Evolutionary conservation across 2,329 filamentous ascomycete species (phyloP), one percentile per base, ranked within the genome.

Genomic region (Beauveria varroae): DNA sequence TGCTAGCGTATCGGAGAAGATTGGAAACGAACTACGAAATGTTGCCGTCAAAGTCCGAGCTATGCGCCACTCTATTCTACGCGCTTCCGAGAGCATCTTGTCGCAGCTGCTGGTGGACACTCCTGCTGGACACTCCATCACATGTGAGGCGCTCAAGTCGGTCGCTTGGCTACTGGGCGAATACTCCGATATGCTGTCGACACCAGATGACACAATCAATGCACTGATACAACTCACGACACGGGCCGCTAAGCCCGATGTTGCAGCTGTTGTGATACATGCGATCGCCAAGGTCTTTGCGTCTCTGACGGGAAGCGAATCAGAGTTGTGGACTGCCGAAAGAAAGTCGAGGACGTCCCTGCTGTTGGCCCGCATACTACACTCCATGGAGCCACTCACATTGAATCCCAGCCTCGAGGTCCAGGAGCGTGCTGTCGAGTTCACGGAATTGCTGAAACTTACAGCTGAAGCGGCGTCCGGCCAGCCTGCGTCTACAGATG

Each of bases 361-460:
- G 3, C 79, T 96, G 26, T 86, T 96, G 74, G 89, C 90, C 30
- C 86, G 92, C 2, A 86, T 97, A 7, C 84, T 96, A 22, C 85
- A 95, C 71, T 88, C 90, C 53, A 78, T 96, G 24, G 93, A 98
- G 68, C 84, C 87, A 1, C 75, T 98, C 18, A 86, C 87, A 0
- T 80, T 87, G 46, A 91, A 98, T 71, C 93, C 93, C 0, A 91
- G 87, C 68, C 80, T 99, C 1, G 95, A 99, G 71, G 92, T 99
- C 3, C 95, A 99, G 74, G 95, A 98, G 73, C 86, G 95, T 61
- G 89, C 93, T 3, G 93, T 97, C 1, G 93, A 97, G 70, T 96
- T 96, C 67, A 82, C 92, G 0, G 95, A 99, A 71, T 80, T 98
- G 14, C 84, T 98, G 68, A 91, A 91, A 62, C 80, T 99, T 50